Conservation (phyloP, 1,139 yeast species). For the Groenewaldozyma auringiensis region DNA sequence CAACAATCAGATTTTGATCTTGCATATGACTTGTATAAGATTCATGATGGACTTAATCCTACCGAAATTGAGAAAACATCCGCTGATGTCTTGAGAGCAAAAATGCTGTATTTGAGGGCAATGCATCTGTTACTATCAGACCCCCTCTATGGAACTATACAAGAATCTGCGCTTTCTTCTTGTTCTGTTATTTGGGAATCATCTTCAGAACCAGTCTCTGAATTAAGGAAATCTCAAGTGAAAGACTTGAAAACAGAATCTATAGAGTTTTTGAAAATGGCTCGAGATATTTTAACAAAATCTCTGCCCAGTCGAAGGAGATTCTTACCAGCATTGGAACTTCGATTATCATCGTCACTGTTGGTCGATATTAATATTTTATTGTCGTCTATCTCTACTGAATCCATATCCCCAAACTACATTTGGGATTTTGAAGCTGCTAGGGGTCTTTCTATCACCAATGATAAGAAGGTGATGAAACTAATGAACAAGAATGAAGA, state of each 20-base stretch:
- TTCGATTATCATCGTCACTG: conserved; percentile 6
- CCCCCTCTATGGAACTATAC: conserved; percentile 41
- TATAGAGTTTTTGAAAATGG: background rate
- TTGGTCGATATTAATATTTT: conserved; percentile 23
- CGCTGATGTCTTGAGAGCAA: conserved; percentile 18
- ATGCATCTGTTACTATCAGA: conserved; percentile 27
- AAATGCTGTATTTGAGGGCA: conserved; percentile 21
- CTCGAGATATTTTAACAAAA: background rate
- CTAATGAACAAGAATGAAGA: background rate
- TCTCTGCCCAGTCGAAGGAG: background rate
- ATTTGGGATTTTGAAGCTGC: conserved; percentile 10
- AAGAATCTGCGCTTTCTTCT: conserved; percentile 42
- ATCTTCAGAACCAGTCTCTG: background rate
- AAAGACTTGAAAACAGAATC: background rate
- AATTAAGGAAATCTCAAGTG: background rate
- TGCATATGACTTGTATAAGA: background rate
- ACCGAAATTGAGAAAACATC: conserved; percentile 18
- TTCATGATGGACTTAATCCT: conserved; percentile 2
- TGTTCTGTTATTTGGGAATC: conserved; percentile 32
- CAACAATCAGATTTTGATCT: background rate
- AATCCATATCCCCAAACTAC: background rate
- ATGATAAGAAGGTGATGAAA: conserved; percentile 8
- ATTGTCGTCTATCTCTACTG: conserved; percentile 24
- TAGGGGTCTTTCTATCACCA: conserved; percentile 11
- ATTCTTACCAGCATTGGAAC: conserved; percentile 5